phyloP scores from a whole-genome alignment of 495 filamentous ascomycete species.

The Talaromyces nanjingensis region DNA sequence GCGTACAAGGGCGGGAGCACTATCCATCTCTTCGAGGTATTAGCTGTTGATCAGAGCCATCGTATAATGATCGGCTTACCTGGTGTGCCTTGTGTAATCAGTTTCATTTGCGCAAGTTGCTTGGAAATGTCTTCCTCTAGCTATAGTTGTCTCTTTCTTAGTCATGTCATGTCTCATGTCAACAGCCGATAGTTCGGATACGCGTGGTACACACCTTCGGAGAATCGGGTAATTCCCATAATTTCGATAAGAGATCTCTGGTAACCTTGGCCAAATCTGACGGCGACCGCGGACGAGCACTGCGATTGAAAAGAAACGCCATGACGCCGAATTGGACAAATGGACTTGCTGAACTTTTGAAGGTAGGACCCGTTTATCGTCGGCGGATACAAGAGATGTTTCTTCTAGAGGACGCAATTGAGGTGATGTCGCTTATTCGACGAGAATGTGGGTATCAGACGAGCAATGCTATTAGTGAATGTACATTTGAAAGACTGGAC shows the following conservation, averaged over 20 bases:
- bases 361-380: not conserved
- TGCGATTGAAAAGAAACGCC: conserved; percentile 88
- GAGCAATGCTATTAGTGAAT: not conserved
- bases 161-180: conserved; percentile 11
- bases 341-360: not conserved
- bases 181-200: conserved; percentile 5
- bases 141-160: conserved; percentile 24
- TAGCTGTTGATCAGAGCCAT: conserved; percentile 1
- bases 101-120: conserved; percentile 73
- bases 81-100: conserved; percentile 75
- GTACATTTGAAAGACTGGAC: not conserved
- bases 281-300: conserved; percentile 41
- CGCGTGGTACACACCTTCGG: conserved; percentile 38
- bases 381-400: not conserved
- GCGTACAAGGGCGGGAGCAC: conserved; percentile 77
- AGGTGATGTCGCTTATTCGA: not conserved
- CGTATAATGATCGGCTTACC: conserved; percentile 40
- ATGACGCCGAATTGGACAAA: conserved; percentile 37
- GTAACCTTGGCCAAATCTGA: conserved; percentile 50
- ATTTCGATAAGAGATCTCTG: conserved; percentile 47
- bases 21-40: conserved; percentile 61
- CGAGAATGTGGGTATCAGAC: not conserved
- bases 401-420: not conserved
- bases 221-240: conserved; percentile 36
- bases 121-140: conserved; percentile 70